Percentiles rank a stretch among this genome's conserved stretches.
These are phyloP conservation scores for Huiozyma naganishii DNA, from an alignment of 805 yeast species.

Conservation along the genomic window DNA sequence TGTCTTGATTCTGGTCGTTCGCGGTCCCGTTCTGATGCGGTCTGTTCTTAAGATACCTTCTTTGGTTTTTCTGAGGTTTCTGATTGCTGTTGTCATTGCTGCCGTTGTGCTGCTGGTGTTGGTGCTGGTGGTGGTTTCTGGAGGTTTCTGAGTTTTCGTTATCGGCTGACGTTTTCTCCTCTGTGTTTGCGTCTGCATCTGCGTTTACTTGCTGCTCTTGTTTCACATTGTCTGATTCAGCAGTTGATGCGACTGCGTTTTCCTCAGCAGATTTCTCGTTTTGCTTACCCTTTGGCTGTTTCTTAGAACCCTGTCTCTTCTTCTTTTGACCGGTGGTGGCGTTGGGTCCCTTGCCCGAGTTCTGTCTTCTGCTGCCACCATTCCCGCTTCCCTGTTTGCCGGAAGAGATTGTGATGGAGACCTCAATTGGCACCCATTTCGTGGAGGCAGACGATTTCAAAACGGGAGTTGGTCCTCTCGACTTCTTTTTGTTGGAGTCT, in stretches of 20 bases:
- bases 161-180: conserved; percentile 1
- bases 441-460: conserved; percentile 15
- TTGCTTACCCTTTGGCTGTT: neutral
- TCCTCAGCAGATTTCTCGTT: neutral
- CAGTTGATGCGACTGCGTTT: neutral
- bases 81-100: conserved; percentile 4
- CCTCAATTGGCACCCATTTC: conserved; percentile 66
- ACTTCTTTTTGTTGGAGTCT: conserved; percentile 11
- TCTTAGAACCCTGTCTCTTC: conserved; percentile 1
- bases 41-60: conserved; percentile 1
- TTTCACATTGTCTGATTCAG: conserved; percentile 2
- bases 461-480: conserved; percentile 9
- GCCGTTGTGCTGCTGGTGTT: neutral
- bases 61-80: conserved; percentile 3
- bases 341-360: conserved; percentile 6
- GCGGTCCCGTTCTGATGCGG: neutral
- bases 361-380: conserved; percentile 6
- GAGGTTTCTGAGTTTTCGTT: neutral
- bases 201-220: neutral
- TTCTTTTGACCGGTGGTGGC: conserved; percentile 4
- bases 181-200: neutral
- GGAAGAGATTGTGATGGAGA: conserved; percentile 35
- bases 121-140: neutral
- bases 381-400: conserved; percentile 8
- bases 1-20: conserved; percentile 3